Conservation (phyloP, 2,329 filamentous ascomycete genomes). For the Aspergillus hiratsukae region DNA sequence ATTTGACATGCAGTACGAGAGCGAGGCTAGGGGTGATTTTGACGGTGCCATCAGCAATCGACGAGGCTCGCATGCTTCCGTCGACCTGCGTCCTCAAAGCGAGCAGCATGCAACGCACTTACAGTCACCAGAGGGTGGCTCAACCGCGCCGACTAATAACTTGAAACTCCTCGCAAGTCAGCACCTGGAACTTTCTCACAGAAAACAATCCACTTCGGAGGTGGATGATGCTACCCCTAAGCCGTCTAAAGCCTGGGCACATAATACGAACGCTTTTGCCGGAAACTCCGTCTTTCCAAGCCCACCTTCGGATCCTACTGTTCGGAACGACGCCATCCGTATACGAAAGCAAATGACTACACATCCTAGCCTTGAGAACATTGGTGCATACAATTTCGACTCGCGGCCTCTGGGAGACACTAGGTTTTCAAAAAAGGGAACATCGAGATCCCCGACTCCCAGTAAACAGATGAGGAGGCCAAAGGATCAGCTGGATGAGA, state of each 20-base stretch:
- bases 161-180: slow-evolving; percentile 6
- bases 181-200: slow-evolving; percentile 11
- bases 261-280: slow-evolving; percentile 12
- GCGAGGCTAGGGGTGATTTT: slow-evolving; percentile 11
- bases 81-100: slow-evolving; percentile 14
- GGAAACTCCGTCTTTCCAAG: slow-evolving; percentile 15
- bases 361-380: slow-evolving; percentile 30
- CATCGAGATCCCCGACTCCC: slow-evolving; percentile 37
- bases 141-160: slow-evolving; percentile 5
- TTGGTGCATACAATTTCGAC: slow-evolving; percentile 26
- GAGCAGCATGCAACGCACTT: neutral
- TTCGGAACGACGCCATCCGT: slow-evolving; percentile 19
- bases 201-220: slow-evolving; percentile 11
- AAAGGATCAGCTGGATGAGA: slow-evolving; percentile 69
- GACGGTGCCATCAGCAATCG: slow-evolving; percentile 6
- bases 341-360: slow-evolving; percentile 27
- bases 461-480: slow-evolving; percentile 38
- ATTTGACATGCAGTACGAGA: slow-evolving; percentile 24
- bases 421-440: slow-evolving; percentile 12
- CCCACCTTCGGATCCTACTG: slow-evolving; percentile 14
- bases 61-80: slow-evolving; percentile 21
- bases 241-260: slow-evolving; percentile 12
- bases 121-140: slow-evolving; percentile 13
- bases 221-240: slow-evolving; percentile 1
- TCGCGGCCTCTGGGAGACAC: slow-evolving; percentile 18